Conservation (phyloP, 352 stramenopile genomes). For the Globisporangium takayamanum region DNA sequence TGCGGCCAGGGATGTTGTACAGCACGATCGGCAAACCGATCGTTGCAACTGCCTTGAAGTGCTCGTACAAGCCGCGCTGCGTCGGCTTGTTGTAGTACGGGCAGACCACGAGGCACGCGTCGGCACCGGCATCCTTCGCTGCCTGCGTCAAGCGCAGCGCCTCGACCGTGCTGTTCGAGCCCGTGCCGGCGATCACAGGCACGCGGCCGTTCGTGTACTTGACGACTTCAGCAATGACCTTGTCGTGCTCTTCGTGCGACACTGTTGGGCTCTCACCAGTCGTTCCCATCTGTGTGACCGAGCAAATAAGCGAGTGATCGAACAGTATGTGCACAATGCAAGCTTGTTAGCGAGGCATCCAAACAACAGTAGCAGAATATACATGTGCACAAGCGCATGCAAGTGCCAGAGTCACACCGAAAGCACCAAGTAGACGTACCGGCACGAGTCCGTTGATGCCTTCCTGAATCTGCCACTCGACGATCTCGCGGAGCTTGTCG, state of each 20-base stretch:
- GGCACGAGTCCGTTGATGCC: conserved; percentile 96
- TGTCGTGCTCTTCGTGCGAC: conserved; percentile 92
- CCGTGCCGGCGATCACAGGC: conserved; percentile 93
- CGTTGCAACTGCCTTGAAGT: conserved; percentile 89
- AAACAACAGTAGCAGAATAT: background rate
- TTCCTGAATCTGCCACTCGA: conserved; percentile 90
- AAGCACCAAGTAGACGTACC: conserved; percentile 26
- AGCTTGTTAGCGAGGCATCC: background rate
- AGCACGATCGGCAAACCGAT: conserved; percentile 92
- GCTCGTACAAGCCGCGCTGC: conserved; percentile 91
- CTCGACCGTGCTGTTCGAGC: conserved; percentile 91
- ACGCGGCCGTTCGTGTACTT: conserved; percentile 76
- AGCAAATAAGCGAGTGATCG: background rate
- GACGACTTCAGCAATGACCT: conserved; percentile 90
- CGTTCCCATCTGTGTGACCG: conserved; percentile 82
- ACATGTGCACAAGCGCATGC: no score
- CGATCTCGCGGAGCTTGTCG: conserved; percentile 86
- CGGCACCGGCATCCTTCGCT: conserved; percentile 90
- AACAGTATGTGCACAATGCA: background rate
- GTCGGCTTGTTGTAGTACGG: conserved; percentile 99
- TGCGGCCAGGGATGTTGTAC: conserved; percentile 97
- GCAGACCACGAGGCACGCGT: conserved; percentile 94
- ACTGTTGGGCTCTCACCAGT: conserved; percentile 96
- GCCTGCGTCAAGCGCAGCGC: conserved; percentile 81
- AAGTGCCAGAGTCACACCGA: background rate